Conservation (phyloP, 192 early-diverging fungal genomes). For the Funneliformis mosseae region DNA sequence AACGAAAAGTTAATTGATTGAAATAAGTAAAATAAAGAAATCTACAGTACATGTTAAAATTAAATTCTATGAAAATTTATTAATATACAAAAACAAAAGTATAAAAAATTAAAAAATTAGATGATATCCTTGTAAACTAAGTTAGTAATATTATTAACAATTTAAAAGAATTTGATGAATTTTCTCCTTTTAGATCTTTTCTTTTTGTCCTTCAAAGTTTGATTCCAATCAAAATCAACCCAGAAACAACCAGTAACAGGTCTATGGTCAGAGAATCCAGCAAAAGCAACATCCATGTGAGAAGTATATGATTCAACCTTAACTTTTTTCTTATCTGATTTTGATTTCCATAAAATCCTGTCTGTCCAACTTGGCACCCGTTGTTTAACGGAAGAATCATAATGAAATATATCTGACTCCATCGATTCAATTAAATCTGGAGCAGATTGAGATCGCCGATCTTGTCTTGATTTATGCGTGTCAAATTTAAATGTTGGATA, state of each 20-base stretch:
- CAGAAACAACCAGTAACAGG: conserved; percentile 56
- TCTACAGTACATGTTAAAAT: too few relatives aligned
- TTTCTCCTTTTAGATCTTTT: background rate
- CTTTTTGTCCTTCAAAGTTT: background rate
- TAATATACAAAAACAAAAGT: too few relatives aligned
- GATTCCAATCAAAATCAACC: conserved; percentile 51
- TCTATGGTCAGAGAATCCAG: conserved; percentile 51
- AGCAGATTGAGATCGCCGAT: background rate
- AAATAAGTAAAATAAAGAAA: too few relatives aligned
- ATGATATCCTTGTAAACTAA: too few relatives aligned
- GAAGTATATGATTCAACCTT: conserved; percentile 41
- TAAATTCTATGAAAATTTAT: too few relatives aligned
- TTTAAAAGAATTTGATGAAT: too few relatives aligned
- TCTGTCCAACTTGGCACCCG: conserved; percentile 40
- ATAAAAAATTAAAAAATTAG: too few relatives aligned
- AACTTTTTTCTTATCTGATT: conserved; percentile 32
- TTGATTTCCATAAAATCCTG: conserved; percentile 35
- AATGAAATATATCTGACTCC: background rate
- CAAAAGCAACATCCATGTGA: conserved; percentile 44
- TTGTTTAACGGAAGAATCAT: conserved; percentile 51
- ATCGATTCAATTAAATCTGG: background rate
- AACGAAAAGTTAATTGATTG: too few relatives aligned
- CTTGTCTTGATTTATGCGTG: conserved; percentile 5
- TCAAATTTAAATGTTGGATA: conserved; percentile 86
- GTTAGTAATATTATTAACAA: too few relatives aligned